Evolutionary conservation across 2,329 filamentous ascomycete species (phyloP).

Genomic region (Pseudopyrenochaeta lycopersici): DNA sequence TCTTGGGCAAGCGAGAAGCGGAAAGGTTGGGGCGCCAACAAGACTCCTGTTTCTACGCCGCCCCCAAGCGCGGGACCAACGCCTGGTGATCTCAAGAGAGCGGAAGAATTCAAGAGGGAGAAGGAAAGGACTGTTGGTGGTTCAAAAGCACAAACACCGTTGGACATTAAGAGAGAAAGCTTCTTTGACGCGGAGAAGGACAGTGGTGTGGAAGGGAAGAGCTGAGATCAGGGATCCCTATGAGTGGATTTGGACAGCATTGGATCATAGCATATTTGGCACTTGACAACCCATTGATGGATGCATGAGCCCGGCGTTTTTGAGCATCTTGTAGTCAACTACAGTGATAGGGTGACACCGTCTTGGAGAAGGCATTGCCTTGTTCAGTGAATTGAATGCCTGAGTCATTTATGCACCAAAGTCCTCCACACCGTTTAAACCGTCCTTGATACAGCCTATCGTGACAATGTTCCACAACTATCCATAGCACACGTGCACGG

Average conservation of each 20-base stretch:
- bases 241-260: too few species aligned
- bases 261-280: neutral
- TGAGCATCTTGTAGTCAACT: too few species aligned
- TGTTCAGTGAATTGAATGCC: too few species aligned
- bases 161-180: slow-evolving; percentile 17
- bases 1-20: slow-evolving; percentile 79
- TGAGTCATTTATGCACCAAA: too few species aligned
- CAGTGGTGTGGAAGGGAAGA: neutral
- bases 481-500: too few species aligned
- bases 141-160: neutral
- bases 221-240: neutral
- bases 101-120: slow-evolving; percentile 37
- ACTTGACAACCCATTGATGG: too few species aligned
- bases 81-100: slow-evolving; percentile 35
- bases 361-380: too few species aligned
- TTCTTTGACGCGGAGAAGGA: slow-evolving; percentile 29
- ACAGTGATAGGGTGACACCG: too few species aligned
- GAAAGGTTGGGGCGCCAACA: slow-evolving; percentile 42
- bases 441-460: too few species aligned
- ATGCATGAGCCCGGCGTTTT: too few species aligned
- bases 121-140: slow-evolving; percentile 19
- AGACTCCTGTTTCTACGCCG: slow-evolving; percentile 32
- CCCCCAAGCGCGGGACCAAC: slow-evolving; percentile 29
- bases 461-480: too few species aligned
- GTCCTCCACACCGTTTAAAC: too few species aligned